These are phyloP conservation scores for Aspergillus ostianus DNA, from an alignment of 495 filamentous ascomycete genomes.

Conservation along the genomic window DNA sequence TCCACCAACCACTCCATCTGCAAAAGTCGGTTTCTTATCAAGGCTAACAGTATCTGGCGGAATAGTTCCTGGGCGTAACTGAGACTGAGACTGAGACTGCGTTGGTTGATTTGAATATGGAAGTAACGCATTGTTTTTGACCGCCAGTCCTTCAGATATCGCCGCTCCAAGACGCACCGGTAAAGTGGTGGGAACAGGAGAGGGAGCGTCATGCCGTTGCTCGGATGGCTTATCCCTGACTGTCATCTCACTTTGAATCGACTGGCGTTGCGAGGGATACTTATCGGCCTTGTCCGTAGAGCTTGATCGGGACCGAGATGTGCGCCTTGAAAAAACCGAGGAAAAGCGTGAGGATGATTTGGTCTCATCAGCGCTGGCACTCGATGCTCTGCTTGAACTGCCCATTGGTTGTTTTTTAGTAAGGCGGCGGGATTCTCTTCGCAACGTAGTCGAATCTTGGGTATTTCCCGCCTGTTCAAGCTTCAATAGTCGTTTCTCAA, in stretches of 20 bases:
- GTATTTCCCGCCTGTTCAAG: slow-evolving; percentile 32
- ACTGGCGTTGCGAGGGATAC: slow-evolving; percentile 7
- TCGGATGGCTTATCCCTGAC: neutral
- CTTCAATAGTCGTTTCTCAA: slow-evolving; percentile 34
- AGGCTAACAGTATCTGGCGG: neutral
- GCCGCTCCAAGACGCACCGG: slow-evolving; percentile 36
- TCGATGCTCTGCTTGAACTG: slow-evolving; percentile 36
- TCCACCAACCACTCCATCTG: neutral
- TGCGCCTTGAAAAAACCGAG: slow-evolving; percentile 34
- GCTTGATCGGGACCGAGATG: slow-evolving; percentile 32
- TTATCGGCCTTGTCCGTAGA: slow-evolving; percentile 25
- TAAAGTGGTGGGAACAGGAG: slow-evolving; percentile 26
- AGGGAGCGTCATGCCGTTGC: slow-evolving; percentile 13
- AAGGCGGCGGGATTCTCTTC: slow-evolving; percentile 31
- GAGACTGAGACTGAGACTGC: slow-evolving; percentile 11
- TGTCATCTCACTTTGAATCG: slow-evolving; percentile 1
- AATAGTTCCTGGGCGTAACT: slow-evolving; percentile 17
- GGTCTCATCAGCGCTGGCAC: slow-evolving; percentile 28
- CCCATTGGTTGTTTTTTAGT: slow-evolving; percentile 38
- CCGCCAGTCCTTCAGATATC: slow-evolving; percentile 33
- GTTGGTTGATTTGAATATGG: slow-evolving; percentile 9
- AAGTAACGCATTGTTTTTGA: slow-evolving; percentile 29
- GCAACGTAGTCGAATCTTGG: slow-evolving; percentile 19
- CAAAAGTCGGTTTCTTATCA: neutral
- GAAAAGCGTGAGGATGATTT: slow-evolving; percentile 30